phyloP scores from a whole-genome alignment of 208 protist genomes.

The Herpetomonas samuelpessoai region DNA sequence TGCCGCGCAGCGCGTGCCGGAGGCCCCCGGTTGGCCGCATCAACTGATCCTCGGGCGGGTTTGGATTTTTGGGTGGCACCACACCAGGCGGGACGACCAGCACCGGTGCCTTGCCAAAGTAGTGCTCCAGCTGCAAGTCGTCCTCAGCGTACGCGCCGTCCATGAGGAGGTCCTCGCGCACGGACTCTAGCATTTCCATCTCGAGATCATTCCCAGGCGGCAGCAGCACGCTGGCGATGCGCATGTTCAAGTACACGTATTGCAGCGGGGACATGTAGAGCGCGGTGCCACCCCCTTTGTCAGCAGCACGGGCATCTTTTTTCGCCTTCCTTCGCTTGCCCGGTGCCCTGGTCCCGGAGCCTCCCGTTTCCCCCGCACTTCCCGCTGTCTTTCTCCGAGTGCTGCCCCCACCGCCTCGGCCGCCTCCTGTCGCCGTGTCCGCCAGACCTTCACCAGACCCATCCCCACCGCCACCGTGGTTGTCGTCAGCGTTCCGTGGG shows the following conservation, averaged over 20 bases:
- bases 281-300: conserved; percentile 9
- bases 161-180: conserved; percentile 64
- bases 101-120: conserved; percentile 45
- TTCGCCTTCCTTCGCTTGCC: conserved; percentile 8
- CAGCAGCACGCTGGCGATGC: conserved; percentile 70
- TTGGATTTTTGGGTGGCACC: background rate
- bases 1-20: background rate
- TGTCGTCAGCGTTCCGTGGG: too few relatives aligned
- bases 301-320: conserved; percentile 1
- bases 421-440: too few relatives aligned
- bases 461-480: too few relatives aligned
- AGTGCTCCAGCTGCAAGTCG: conserved; percentile 25
- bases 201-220: conserved; percentile 46
- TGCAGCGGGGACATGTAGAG: conserved; percentile 77
- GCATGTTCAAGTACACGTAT: conserved; percentile 85
- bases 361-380: too few relatives aligned
- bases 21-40: background rate
- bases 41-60: background rate
- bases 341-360: background rate
- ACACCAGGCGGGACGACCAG: conserved; percentile 14
- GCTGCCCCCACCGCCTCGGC: too few relatives aligned
- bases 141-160: conserved; percentile 48
- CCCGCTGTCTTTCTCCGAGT: too few relatives aligned
- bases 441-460: too few relatives aligned
- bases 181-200: conserved; percentile 73